Base-by-base conservation (phyloP, 345 rosid species). In the Hibiscus tridactylites region DNA sequence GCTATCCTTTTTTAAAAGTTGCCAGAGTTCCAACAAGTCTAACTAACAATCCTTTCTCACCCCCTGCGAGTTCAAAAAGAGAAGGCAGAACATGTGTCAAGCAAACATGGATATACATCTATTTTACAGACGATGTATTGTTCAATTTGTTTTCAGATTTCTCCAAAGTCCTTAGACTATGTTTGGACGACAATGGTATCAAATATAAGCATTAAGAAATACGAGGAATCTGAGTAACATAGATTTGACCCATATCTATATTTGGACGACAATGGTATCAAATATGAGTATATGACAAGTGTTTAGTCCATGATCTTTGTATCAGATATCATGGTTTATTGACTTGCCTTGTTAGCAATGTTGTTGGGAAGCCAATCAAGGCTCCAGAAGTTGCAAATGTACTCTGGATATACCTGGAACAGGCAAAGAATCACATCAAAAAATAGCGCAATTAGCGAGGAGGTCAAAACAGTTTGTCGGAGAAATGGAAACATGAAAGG, bases 361-460 rank as follows among this genome's bases (percentile, higher is more conserved):
- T 88, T 88, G 88, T 84, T 88, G 75, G 96, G 88, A 74, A 90
- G 91, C 96, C 96, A 90, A n/a, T 90, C 91, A 70, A 88, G 88
- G 63, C 96, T 70, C 96, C 92, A 42, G 92, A 87, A 61, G 90
- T 89, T 53, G 95, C 95, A 79, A 92, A 90, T 0, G 95, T 80
- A 79, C 95, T 90, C 81, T 90, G 96, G 78, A 90, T 90, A 84
- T 90, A 90, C 96, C 96, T 90, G 85, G 66, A 47, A 77, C 70
- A 35, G 17, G 65, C 21, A 70, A 0, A 29, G 39, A 26, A 63
- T 58, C 56, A 54, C 13, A 57, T 71, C 24, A 69, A 29, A 56
- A 33, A 24, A 46, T 46, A 2, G 37, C 56, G 47, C n/a, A 7
- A 19, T 44, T 5, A 26, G 70, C 26, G 35, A 5, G 9, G 9